Conservation (phyloP, 208 protist species). For the Leishmania major region DNA sequence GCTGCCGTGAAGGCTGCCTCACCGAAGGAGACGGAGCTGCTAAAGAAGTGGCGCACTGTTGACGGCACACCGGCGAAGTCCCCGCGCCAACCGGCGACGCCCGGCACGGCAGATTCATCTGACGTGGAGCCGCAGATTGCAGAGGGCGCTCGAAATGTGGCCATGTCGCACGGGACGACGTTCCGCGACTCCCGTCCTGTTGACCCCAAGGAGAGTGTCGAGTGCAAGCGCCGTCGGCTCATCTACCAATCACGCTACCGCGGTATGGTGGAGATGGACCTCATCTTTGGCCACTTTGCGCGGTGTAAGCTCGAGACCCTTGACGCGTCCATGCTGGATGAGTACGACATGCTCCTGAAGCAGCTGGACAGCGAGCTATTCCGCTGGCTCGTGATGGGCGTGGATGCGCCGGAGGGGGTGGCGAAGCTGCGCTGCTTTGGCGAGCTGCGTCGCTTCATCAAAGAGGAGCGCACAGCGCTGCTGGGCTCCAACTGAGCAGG, state of each 20-base stretch:
- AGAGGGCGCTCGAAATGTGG: slow-evolving; percentile 36
- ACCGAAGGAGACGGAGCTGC: slow-evolving; percentile 39
- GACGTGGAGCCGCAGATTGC: slow-evolving; percentile 24
- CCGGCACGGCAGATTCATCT: slow-evolving; percentile 24
- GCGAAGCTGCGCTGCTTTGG: slow-evolving; percentile 44
- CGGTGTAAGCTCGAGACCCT: slow-evolving; percentile 55
- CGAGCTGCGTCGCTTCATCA: slow-evolving; percentile 63
- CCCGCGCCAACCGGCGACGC: slow-evolving; percentile 14
- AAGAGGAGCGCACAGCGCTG: slow-evolving; percentile 56
- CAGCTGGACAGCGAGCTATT: slow-evolving; percentile 90
- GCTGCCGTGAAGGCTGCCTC: slow-evolving; percentile 21
- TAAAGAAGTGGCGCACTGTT: slow-evolving; percentile 40
- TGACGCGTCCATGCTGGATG: slow-evolving; percentile 50
- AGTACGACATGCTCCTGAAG: slow-evolving; percentile 85
- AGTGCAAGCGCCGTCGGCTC: slow-evolving; percentile 74
- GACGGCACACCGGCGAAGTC: slow-evolving; percentile 25
- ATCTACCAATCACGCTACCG: slow-evolving; percentile 86
- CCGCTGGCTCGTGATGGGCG: slow-evolving; percentile 81
- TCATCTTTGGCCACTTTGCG: slow-evolving; percentile 86
- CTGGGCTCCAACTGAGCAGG: slow-evolving; percentile 30
- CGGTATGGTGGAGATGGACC: slow-evolving; percentile 92
- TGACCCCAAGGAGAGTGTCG: slow-evolving; percentile 54
- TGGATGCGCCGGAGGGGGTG: slow-evolving; percentile 54
- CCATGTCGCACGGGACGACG: slow-evolving; percentile 37
- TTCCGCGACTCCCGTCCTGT: slow-evolving; percentile 74